Conservation (phyloP, 306 rosid genomes). For the Heteromeles arbutifolia region DNA sequence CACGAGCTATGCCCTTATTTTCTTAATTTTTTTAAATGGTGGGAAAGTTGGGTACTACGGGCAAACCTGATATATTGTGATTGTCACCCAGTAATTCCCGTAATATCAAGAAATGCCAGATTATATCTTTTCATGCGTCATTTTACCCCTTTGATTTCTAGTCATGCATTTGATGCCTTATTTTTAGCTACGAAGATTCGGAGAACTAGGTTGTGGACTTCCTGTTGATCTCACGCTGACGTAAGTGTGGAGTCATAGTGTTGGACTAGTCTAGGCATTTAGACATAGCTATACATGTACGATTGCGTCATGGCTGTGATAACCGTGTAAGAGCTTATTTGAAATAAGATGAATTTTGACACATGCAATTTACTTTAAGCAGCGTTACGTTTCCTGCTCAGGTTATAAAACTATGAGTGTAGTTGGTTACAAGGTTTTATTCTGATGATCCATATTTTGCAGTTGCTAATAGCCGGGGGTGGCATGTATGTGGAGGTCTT, state of each 20-base stretch:
- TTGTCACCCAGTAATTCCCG: too few relatives aligned
- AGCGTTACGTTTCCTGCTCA: not conserved
- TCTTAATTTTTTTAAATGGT: not conserved
- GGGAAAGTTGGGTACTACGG: not conserved
- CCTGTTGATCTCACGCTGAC: not conserved
- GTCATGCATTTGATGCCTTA: not conserved
- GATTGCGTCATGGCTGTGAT: not conserved
- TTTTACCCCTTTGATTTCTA: not conserved
- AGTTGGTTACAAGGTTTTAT: constrained; percentile 4
- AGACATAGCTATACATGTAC: not conserved
- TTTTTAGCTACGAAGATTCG: not conserved
- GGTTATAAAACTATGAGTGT: constrained; percentile 1
- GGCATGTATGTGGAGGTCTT: constrained; percentile 96
- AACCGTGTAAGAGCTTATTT: not conserved
- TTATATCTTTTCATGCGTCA: not conserved
- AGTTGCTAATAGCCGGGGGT: constrained; percentile 98
- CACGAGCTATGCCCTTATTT: not conserved
- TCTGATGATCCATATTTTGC: constrained; percentile 22
- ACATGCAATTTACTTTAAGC: not conserved
- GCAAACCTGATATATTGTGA: not conserved
- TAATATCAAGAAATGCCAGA: not conserved
- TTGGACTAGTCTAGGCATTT: not conserved
- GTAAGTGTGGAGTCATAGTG: not conserved
- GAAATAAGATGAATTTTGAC: not conserved
- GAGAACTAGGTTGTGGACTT: not conserved